phyloP scores from a whole-genome alignment of 208 protist species.

The Trypanosoma caninum region DNA sequence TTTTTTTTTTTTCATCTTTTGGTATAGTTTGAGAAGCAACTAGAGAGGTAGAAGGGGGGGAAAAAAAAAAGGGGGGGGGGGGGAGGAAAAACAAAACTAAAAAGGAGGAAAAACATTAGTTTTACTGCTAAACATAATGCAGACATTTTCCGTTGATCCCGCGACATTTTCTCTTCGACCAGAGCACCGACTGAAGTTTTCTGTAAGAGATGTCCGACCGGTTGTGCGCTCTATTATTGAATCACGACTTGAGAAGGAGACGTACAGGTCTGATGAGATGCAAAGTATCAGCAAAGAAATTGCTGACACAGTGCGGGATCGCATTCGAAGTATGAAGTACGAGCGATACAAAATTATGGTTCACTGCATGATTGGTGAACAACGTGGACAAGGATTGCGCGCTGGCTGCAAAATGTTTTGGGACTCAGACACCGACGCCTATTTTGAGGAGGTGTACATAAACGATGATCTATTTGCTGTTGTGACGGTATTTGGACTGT shows the following conservation, averaged over 20 bases:
- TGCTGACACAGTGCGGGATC: slow-evolving; percentile 86
- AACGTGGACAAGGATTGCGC: slow-evolving; percentile 87
- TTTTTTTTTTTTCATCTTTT: slow-evolving; percentile 1
- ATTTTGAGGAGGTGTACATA: slow-evolving; percentile 91
- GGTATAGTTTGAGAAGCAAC: too few relatives aligned
- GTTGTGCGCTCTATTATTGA: slow-evolving; percentile 78
- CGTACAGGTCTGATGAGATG: slow-evolving; percentile 90
- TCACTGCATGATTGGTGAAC: slow-evolving; percentile 93
- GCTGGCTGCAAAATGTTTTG: slow-evolving; percentile 95
- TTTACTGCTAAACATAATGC: slow-evolving; percentile 56
- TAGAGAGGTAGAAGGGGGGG: too few relatives aligned
- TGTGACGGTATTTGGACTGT: slow-evolving; percentile 91
- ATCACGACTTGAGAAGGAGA: slow-evolving; percentile 74
- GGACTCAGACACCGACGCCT: slow-evolving; percentile 94
- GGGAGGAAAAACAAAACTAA: not conserved
- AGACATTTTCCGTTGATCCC: slow-evolving; percentile 53
- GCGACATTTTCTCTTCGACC: slow-evolving; percentile 87
- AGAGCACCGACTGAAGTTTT: slow-evolving; percentile 84
- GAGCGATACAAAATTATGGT: slow-evolving; percentile 93
- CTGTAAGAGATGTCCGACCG: slow-evolving; percentile 73
- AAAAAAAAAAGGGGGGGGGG: too few relatives aligned
- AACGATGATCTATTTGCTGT: slow-evolving; percentile 87
- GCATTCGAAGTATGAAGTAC: slow-evolving; percentile 73
- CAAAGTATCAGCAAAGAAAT: slow-evolving; percentile 92
- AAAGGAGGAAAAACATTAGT: not conserved